A percentile compares a stretch with the other conserved stretches of the same genome.
These are phyloP conservation scores for Hypoxylon trugodes DNA, from an alignment of 495 filamentous ascomycete species.

Conservation along the genomic window DNA sequence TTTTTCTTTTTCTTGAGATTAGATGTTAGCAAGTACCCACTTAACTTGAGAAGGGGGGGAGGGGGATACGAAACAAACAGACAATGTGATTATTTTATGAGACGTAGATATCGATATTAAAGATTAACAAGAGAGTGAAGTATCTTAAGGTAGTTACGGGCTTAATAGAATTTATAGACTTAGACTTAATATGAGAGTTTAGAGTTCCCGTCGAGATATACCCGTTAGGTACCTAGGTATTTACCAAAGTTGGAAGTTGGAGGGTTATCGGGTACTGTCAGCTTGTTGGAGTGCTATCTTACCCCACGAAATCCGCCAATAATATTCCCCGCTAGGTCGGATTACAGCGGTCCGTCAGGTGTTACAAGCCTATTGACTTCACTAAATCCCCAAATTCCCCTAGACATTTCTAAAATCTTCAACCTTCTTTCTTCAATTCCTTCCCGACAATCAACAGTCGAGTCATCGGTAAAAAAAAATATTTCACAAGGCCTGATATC, in stretches of 20 bases:
- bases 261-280: constrained; percentile 5
- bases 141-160: too few species aligned
- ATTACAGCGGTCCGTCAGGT: constrained; percentile 18
- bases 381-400: neutral
- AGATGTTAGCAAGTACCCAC: too few species aligned
- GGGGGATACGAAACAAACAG: neutral
- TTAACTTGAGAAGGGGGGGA: too few species aligned
- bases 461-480: neutral
- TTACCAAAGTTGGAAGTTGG: constrained; percentile 3
- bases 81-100: neutral
- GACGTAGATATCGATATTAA: too few species aligned
- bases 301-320: constrained; percentile 8
- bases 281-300: constrained; percentile 7
- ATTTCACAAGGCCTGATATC: too few species aligned
- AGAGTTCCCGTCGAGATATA: too few species aligned
- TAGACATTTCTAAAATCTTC: too few species aligned
- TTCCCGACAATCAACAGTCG: neutral
- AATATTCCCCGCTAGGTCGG: constrained; percentile 13
- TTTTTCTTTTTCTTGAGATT: neutral
- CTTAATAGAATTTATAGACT: too few species aligned
- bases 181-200: too few species aligned
- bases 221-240: too few species aligned
- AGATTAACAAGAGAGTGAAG: too few species aligned
- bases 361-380: neutral
- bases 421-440: neutral